Evolutionary conservation across 2,329 filamentous ascomycete genomes (phyloP).

Genomic region (Apiospora hydei): DNA sequence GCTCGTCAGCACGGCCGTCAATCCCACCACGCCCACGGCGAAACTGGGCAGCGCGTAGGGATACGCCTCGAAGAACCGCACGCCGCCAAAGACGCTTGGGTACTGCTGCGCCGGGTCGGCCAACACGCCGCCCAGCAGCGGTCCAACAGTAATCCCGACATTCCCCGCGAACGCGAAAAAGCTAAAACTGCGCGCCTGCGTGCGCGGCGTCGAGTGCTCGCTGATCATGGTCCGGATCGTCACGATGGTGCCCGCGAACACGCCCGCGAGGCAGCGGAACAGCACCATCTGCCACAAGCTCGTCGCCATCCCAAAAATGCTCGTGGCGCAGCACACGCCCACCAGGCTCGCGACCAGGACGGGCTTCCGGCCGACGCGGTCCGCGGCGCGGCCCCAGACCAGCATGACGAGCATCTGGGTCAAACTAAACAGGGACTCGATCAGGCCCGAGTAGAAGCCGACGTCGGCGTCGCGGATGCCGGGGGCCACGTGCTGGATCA

Average conservation of each 20-base stretch:
- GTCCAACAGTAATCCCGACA: conserved; percentile 76
- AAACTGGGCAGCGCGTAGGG: conserved; percentile 72
- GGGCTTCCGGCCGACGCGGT: conserved; percentile 75
- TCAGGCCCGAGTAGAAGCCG: conserved; percentile 81
- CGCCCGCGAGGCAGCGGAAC: conserved; percentile 73
- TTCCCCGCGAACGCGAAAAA: conserved; percentile 81
- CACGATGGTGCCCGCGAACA: conserved; percentile 77
- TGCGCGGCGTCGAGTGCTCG: conserved; percentile 73
- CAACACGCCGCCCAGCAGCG: conserved; percentile 72
- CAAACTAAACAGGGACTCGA: conserved; percentile 76
- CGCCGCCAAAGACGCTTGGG: conserved; percentile 60
- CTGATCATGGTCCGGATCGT: conserved; percentile 80
- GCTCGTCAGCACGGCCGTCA: conserved; percentile 59
- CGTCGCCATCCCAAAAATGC: conserved; percentile 72
- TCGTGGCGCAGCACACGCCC: conserved; percentile 67
- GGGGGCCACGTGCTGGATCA: conserved; percentile 71
- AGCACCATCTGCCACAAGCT: conserved; percentile 78
- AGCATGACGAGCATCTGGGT: conserved; percentile 83
- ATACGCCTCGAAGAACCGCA: conserved; percentile 66
- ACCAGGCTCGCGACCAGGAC: conserved; percentile 71
- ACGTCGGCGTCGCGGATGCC: conserved; percentile 68
- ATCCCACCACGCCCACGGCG: conserved; percentile 60
- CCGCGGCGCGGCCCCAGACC: conserved; percentile 72
- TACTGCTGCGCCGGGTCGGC: conserved; percentile 73
- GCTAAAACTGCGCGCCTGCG: conserved; percentile 76